These are phyloP conservation scores for Colletotrichum tofieldiae DNA, from an alignment of 2,329 filamentous ascomycete genomes.

Conservation along the genomic window DNA sequence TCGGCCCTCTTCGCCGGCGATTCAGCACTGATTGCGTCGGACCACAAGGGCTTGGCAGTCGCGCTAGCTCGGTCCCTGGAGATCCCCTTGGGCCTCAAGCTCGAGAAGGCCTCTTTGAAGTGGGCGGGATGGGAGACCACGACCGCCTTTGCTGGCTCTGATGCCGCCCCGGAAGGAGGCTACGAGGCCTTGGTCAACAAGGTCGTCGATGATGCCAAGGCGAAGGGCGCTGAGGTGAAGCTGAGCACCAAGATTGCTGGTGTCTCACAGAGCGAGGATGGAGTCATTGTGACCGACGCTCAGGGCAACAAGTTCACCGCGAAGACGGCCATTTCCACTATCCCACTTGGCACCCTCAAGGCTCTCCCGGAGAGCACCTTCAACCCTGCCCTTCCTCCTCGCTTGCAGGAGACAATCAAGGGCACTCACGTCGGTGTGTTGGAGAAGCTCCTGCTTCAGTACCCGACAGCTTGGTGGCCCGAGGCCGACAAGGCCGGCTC, in stretches of 20 bases:
- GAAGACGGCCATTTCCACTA: constrained; percentile 38
- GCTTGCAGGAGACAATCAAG: constrained; percentile 32
- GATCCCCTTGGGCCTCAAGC: constrained; percentile 38
- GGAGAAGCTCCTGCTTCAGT: constrained; percentile 40
- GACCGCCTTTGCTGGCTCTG: constrained; percentile 35
- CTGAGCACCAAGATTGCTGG: constrained; percentile 28
- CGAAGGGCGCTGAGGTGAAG: constrained; percentile 35
- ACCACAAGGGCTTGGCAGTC: constrained; percentile 27
- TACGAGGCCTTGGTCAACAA: constrained; percentile 34
- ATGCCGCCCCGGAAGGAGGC: constrained; percentile 40
- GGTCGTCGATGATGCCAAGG: constrained; percentile 36
- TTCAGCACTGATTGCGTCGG: constrained; percentile 13
- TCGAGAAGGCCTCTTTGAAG: constrained; percentile 40
- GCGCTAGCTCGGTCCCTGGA: constrained; percentile 39
- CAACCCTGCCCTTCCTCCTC: constrained; percentile 30
- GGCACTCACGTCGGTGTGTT: constrained; percentile 39
- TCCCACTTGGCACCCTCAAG: constrained; percentile 39
- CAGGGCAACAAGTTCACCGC: constrained; percentile 39
- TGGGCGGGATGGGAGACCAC: constrained; percentile 38
- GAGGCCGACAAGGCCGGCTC: constrained; percentile 36
- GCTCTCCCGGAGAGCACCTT: constrained; percentile 38
- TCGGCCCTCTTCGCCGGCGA: constrained; percentile 29
- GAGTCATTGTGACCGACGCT: constrained; percentile 28
- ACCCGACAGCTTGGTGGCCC: constrained; percentile 39
- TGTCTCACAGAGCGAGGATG: constrained; percentile 14